phyloP scores from a whole-genome alignment of 768 basidiomycete genomes.

The Fibroporia radiculosa region DNA sequence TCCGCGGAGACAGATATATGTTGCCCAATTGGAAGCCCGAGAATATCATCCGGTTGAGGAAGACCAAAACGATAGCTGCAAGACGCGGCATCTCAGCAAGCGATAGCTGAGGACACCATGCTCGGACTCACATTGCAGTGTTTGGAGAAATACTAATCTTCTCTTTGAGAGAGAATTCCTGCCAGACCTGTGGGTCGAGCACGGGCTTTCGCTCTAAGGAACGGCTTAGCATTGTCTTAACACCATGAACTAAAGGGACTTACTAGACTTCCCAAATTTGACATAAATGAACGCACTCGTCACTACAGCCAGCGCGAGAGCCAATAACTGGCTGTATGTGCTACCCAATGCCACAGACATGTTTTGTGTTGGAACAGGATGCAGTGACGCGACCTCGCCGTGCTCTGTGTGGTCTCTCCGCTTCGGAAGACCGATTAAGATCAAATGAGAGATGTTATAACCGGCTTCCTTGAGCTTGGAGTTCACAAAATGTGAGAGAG shows the following conservation, averaged over 20 bases:
- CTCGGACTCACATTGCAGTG: slow-evolving; percentile 78
- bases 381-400: background rate
- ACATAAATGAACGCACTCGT: slow-evolving; percentile 43
- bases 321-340: slow-evolving; percentile 37
- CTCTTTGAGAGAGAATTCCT: slow-evolving; percentile 71
- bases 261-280: slow-evolving; percentile 31
- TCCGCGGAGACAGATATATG: slow-evolving; percentile 90
- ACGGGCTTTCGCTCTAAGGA: slow-evolving; percentile 56
- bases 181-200: slow-evolving; percentile 71
- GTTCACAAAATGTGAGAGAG: slow-evolving; percentile 34
- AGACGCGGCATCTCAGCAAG: background rate
- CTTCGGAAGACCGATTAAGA: slow-evolving; percentile 54
- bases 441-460: slow-evolving; percentile 50
- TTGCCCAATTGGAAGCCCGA: slow-evolving; percentile 94
- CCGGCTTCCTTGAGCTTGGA: slow-evolving; percentile 42
- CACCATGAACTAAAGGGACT: slow-evolving; percentile 1
- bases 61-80: slow-evolving; percentile 87
- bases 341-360: slow-evolving; percentile 23
- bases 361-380: background rate
- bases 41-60: slow-evolving; percentile 61
- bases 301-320: slow-evolving; percentile 44
- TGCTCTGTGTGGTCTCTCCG: slow-evolving; percentile 4
- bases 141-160: slow-evolving; percentile 88
- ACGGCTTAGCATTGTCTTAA: slow-evolving; percentile 2
- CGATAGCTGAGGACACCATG: background rate